Percentiles rank a stretch among this genome's conserved stretches.
Evolutionary conservation across 768 basidiomycete genomes (phyloP).

Genomic region (Podaxis carcinomalis): DNA sequence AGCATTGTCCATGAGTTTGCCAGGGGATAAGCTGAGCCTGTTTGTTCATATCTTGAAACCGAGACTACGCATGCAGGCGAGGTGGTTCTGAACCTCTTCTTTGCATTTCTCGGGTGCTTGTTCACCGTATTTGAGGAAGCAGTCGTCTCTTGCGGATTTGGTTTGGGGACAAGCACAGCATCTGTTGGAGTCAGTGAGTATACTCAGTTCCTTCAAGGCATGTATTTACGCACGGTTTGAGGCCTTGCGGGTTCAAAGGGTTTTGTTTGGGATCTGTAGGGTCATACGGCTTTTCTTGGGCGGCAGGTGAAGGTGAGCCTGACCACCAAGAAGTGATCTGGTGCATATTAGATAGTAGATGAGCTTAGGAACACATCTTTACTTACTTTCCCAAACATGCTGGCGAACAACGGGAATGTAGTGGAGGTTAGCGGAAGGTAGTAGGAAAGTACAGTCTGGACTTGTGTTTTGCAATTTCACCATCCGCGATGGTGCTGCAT

Average conservation of each 20-base stretch:
- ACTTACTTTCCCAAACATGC: slow-evolving; percentile 41
- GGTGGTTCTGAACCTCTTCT: slow-evolving; percentile 72
- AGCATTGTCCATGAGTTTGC: background rate
- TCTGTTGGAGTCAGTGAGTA: slow-evolving; percentile 35
- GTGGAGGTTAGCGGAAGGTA: background rate
- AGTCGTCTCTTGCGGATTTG: slow-evolving; percentile 89
- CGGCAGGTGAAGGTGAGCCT: slow-evolving; percentile 21
- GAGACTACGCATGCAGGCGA: slow-evolving; percentile 85
- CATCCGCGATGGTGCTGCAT: background rate
- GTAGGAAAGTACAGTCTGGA: no score
- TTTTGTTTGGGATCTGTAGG: slow-evolving; percentile 78
- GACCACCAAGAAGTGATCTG: slow-evolving; percentile 60
- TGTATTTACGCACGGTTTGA: slow-evolving; percentile 76
- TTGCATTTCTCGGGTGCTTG: slow-evolving; percentile 77
- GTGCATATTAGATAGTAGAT: background rate
- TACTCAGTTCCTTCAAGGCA: background rate
- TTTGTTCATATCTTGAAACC: slow-evolving; percentile 75
- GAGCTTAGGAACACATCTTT: background rate
- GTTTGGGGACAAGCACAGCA: slow-evolving; percentile 97
- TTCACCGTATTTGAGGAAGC: slow-evolving; percentile 71
- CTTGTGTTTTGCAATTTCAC: background rate
- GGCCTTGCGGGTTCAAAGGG: slow-evolving; percentile 88
- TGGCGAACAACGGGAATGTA: background rate
- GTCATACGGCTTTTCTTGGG: slow-evolving; percentile 47
- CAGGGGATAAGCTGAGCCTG: background rate